These are phyloP conservation scores for Leonotis leonurus DNA, from an alignment of 257 asterid species.

Conservation along the genomic window DNA sequence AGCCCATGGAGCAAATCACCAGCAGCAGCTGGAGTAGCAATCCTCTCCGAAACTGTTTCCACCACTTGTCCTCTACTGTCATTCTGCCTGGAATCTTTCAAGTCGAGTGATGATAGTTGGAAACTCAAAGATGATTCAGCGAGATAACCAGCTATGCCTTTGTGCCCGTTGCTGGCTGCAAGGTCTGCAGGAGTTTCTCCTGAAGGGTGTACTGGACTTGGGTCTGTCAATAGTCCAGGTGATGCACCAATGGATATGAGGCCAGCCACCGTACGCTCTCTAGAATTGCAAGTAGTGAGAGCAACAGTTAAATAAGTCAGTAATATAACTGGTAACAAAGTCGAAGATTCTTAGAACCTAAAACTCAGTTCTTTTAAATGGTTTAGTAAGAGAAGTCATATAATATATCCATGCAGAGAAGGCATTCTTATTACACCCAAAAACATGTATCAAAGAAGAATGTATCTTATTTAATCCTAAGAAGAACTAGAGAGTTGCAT, in stretches of 20 bases:
- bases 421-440: too few relatives aligned
- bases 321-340: not conserved
- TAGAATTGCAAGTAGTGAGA: slow-evolving; percentile 21
- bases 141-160: slow-evolving; percentile 90
- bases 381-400: too few relatives aligned
- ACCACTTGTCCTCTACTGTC: slow-evolving; percentile 36
- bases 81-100: slow-evolving; percentile 44
- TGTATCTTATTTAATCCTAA: too few relatives aligned
- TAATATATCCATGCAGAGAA: too few relatives aligned
- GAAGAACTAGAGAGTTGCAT: not conserved
- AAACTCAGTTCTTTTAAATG: too few relatives aligned
- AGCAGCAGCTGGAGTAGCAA: slow-evolving; percentile 49
- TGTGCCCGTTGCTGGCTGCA: slow-evolving; percentile 79
- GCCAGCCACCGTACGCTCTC: slow-evolving; percentile 73
- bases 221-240: slow-evolving; percentile 81
- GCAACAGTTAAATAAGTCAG: not conserved
- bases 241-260: slow-evolving; percentile 71
- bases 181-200: slow-evolving; percentile 82
- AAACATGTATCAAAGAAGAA: too few relatives aligned
- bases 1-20: slow-evolving; percentile 63
- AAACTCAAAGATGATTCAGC: slow-evolving; percentile 71
- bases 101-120: slow-evolving; percentile 44
- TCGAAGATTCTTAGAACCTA: slow-evolving; percentile 1
- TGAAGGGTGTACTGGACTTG: slow-evolving; percentile 58
- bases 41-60: slow-evolving; percentile 62